Evolutionary conservation across 2,329 filamentous ascomycete genomes (phyloP).

Genomic region (Pleomassaria siparia): DNA sequence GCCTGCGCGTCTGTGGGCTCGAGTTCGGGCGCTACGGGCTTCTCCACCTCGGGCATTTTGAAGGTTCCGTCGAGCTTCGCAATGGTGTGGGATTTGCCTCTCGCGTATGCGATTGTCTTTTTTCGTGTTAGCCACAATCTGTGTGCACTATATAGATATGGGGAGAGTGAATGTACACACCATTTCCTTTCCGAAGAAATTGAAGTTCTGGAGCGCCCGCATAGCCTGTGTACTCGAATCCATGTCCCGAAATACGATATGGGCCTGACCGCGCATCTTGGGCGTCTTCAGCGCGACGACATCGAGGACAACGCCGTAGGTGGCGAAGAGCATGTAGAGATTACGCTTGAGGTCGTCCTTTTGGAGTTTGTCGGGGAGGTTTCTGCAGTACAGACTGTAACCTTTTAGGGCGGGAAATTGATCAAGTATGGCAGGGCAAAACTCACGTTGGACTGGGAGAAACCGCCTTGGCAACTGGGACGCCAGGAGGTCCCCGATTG

Average conservation of each 20-base stretch:
- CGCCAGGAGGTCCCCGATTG: conserved; percentile 2
- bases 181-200: conserved; percentile 82
- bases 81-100: conserved; percentile 83
- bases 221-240: conserved; percentile 93
- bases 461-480: neutral
- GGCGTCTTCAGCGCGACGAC: conserved; percentile 84
- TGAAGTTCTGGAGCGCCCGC: conserved; percentile 81
- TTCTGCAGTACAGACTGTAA: conserved; percentile 81
- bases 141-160: too few relatives aligned
- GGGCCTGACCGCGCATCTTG: conserved; percentile 95
- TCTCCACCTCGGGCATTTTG: conserved; percentile 60
- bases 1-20: conserved; percentile 42
- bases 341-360: conserved; percentile 84
- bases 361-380: conserved; percentile 85
- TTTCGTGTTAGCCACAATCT: neutral
- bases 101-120: conserved; percentile 89
- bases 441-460: conserved; percentile 11
- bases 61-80: conserved; percentile 92
- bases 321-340: conserved; percentile 91
- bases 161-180: conserved; percentile 55
- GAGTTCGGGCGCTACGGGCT: conserved; percentile 13
- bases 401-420: neutral
- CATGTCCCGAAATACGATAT: conserved; percentile 85
- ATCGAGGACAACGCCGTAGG: conserved; percentile 89
- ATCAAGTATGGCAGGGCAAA: neutral